Conservation (phyloP, 1,284 basidiomycete species). For the Chondrostereum purpureum region DNA sequence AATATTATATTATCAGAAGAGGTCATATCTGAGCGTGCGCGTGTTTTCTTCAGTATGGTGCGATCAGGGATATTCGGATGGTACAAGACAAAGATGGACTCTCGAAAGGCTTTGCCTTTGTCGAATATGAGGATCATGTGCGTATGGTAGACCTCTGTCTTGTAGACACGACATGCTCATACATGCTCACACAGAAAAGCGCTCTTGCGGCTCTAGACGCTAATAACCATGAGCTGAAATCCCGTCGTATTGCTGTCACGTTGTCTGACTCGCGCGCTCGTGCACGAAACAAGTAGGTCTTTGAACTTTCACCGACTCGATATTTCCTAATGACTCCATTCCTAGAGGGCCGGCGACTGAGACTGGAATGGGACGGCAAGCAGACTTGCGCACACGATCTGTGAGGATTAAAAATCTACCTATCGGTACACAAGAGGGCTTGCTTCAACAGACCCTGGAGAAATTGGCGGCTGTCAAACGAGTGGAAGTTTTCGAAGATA, state of each 20-base stretch:
- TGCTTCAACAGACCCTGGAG: constrained; percentile 83
- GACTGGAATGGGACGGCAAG: constrained; percentile 49
- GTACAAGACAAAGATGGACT: constrained; percentile 65
- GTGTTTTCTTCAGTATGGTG: constrained; percentile 58
- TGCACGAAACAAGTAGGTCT: constrained; percentile 42
- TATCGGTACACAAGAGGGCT: constrained; percentile 64
- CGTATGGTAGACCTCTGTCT: constrained; percentile 15
- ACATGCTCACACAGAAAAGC: constrained; percentile 44
- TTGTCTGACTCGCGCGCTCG: constrained; percentile 69
- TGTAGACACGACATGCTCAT: constrained; percentile 4
- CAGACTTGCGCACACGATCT: constrained; percentile 63
- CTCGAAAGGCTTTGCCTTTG: constrained; percentile 86
- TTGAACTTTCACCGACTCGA: background rate
- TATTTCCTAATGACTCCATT: constrained; percentile 2
- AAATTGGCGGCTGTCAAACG: constrained; percentile 69
- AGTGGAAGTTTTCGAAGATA: constrained; percentile 67
- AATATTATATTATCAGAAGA: constrained; percentile 1
- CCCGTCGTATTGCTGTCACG: constrained; percentile 79
- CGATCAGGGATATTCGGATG: constrained; percentile 76
- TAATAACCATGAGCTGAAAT: constrained; percentile 83
- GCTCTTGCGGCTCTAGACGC: constrained; percentile 69
- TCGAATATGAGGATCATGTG: constrained; percentile 85
- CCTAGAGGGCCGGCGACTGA: constrained; percentile 37
- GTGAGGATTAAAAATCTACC: constrained; percentile 76
- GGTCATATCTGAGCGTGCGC: background rate